Evolutionary conservation across 164 flowering plant genomes (phyloP), one percentile per base, ranked within the genome.

Genomic region (Brasenia schreberi): DNA sequence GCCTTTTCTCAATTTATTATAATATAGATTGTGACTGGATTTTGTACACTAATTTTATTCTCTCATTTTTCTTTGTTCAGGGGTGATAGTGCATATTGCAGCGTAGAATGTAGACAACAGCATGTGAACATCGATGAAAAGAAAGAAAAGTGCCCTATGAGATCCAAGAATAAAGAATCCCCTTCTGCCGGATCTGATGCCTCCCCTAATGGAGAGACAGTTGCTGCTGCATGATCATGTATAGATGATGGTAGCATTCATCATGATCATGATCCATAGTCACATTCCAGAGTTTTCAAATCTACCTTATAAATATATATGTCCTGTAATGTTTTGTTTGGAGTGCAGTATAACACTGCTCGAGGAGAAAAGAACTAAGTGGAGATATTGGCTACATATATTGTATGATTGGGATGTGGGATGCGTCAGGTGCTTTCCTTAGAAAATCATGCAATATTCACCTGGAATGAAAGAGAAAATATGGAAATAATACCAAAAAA

Each of bases 31-130:
- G 39, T 33, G 39, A 33, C 39, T 33, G 39, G 39, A 33, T 33
- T 33, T 33, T 33, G 39, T 33, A 33, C 0, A 33, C 4, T 1
- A 33, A 33, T 33, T 33, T 33, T 33, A 33, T 33, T 33, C 0
- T 33, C 39, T 1, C 3, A 33, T 49, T 49, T 49, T 64, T 6
- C 6, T 10, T 45, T 45, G 19, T 61, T 5, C 75, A 86, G 90
- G 70, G 90, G 90, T 5, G 88, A 86, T 60, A 81, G 69, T 18
- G 90, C 86, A 2, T 86, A 81, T 61, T 86, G 90, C 63, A 86
- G 87, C 61, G 74, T 71, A 52, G 88, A 86, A 68, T 84, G 87
- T 73, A 69, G 91, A 78, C 87, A 84, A 52, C 80, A 80, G 7
- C 85, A 81, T 66, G 83, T 86, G 82, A 82, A 75, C 45, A 78